These are phyloP conservation scores for Coelastrella sp. DNA, from an alignment of 139 green algal species.

Conservation along the genomic window DNA sequence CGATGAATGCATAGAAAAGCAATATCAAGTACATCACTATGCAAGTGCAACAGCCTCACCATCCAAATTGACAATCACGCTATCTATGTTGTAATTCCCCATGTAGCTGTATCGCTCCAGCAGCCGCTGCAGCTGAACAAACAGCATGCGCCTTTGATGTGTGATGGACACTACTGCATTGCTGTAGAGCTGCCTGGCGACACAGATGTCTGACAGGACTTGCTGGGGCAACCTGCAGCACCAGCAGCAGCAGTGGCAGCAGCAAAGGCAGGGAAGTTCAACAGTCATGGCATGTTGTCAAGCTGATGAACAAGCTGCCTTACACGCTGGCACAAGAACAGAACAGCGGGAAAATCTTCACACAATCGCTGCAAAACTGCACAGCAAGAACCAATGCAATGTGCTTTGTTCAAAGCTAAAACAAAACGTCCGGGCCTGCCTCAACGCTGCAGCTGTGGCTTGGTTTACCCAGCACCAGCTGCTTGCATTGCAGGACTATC, in stretches of 20 bases:
- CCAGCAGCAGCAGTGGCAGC: not conserved
- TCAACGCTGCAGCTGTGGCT: too few relatives aligned
- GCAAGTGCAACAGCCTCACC: not conserved
- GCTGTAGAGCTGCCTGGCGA: constrained; percentile 19
- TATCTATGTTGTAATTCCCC: not conserved
- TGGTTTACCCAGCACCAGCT: too few relatives aligned
- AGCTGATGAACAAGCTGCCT: not conserved
- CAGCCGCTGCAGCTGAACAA: constrained; percentile 9
- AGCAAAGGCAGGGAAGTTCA: not conserved
- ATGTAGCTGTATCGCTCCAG: not conserved
- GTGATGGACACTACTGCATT: not conserved
- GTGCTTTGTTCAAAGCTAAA: too few relatives aligned
- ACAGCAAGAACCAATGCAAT: too few relatives aligned
- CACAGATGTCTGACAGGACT: constrained; percentile 1
- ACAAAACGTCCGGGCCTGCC: too few relatives aligned
- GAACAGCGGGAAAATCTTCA: too few relatives aligned
- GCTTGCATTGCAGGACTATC: too few relatives aligned
- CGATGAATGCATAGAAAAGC: too few relatives aligned
- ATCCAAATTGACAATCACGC: not conserved
- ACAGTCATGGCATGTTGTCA: not conserved
- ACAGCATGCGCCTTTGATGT: not conserved
- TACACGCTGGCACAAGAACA: too few relatives aligned
- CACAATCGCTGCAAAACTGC: too few relatives aligned
- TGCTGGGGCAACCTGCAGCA: constrained; percentile 1
- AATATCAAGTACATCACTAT: not conserved